Evolutionary conservation across 352 stramenopile genomes (phyloP), one percentile per base, ranked within the genome.

Genomic region (Phytophthora macrochlamydospora): DNA sequence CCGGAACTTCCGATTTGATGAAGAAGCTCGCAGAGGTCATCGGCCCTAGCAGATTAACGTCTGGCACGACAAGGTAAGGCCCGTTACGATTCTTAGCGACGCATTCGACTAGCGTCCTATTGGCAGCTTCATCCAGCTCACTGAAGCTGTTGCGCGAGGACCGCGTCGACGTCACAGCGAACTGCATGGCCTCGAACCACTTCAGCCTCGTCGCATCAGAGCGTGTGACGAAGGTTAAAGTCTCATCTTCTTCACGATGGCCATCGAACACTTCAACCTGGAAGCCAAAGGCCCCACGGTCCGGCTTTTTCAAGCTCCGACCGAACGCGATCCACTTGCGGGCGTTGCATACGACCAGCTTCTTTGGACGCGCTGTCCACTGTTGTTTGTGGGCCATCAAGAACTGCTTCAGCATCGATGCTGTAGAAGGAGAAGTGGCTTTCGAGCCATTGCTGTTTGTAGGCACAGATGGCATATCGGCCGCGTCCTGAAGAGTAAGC

Each of bases 301-400:
- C 74, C 3, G 73, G 84, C 38, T 89, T 85, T 65, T 94, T 94
- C n/a, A 89, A 50, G 31, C 71, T 89, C 2, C 83, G 67, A 4
- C 83, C 82, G 43, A 92, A 94, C 14, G 80, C 81, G 42, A 94
- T 94, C 84, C 84, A 94, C 56, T 90, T 83, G 13, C 82, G 69
- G 2, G 81, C 81, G 14, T 90, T 91, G 60, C 81, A 93, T 11
- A 91, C 86, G 0, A 94, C 83, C 29, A 90, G 65, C 49, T 79
- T 89, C 53, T 85, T 86, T 3, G 79, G 77, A 4, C 84, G 72
- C 31, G 67, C 73, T 7, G 67, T 83, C 82, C 84, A 91, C 11
- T 78, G 74, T 52, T 85, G 78, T 29, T 79, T 89, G 43, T 83
- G 79, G 14, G 79, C 64, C 58, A 81, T 78, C 40, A 88, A 73